Evolutionary conservation across 805 yeast species (phyloP), one percentile per base, ranked within the genome.

Genomic region (Ogataea zsoltii): DNA sequence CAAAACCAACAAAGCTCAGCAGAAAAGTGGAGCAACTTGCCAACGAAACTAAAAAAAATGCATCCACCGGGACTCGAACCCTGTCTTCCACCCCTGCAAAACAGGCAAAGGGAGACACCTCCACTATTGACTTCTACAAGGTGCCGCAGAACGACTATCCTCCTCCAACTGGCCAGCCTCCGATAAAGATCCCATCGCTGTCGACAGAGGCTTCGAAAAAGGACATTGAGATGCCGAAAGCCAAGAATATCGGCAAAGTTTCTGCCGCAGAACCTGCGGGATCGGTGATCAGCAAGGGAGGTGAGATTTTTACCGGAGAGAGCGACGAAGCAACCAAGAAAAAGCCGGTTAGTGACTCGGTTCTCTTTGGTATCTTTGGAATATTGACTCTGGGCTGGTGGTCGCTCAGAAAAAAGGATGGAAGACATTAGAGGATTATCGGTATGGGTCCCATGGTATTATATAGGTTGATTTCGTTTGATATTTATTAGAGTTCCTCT

Each of bases 101-200:
- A 2, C 33, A 45, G 6, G 79, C 81, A 29, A 81, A 81, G 57
- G 81, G 81, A 41, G 85, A 80, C 54, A 44, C 65, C 4, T 79
- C 85, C 7, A 75, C 79, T 32, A 80, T 81, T 50, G 87, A 82
- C 58, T 75, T 74, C 35, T 79, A 67, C 64, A 75, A 69, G 53
- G 65, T 77, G 33, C 82, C 83, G 13, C 58, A 58, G 43, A 58
- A 57, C 16, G 38, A 54, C 14, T 52, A 51, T 18, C 60, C 56
- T 3, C 53, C 38, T 16, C 62, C 62, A 18, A 56, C 50, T 33
- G 54, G 57, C 23, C 38, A 40, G 16, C 57, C 61, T 6, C 58
- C 64, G 26, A 41, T 56, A 37, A 54, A 50, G 38, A 53, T 63
- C 15, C 66, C 66, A 1, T 56, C 63, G 1, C 51, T 63, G 6